Conservation (phyloP, 495 filamentous ascomycete species). For the Hyaloscypha bicolor region DNA sequence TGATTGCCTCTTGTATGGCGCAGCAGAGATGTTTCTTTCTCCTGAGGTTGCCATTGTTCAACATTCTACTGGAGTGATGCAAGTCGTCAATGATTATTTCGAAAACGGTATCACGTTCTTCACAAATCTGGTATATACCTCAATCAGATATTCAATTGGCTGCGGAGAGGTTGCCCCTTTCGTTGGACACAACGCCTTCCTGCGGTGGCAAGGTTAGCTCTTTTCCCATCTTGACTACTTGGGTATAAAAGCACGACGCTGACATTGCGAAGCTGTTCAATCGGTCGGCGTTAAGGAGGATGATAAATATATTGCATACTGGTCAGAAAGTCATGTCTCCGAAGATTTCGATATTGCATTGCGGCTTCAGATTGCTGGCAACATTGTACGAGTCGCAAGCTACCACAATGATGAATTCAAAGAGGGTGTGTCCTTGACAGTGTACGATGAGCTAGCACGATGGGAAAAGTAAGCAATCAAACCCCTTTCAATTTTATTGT, state of each 20-base stretch:
- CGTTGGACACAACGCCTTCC: constrained; percentile 69
- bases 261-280: constrained; percentile 67
- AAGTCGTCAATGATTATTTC: constrained; percentile 61
- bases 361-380: constrained; percentile 63
- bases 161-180: constrained; percentile 72
- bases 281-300: constrained; percentile 56
- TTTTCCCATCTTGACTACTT: too few species aligned
- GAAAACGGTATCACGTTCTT: constrained; percentile 71
- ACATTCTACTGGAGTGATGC: constrained; percentile 70
- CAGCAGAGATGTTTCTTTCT: constrained; percentile 68
- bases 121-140: constrained; percentile 71
- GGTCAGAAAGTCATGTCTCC: constrained; percentile 72
- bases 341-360: constrained; percentile 78
- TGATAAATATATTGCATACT: constrained; percentile 56
- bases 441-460: constrained; percentile 72
- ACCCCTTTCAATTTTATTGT: background rate
- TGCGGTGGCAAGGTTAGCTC: too few species aligned
- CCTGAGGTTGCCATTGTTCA: constrained; percentile 73
- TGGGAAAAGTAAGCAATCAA: constrained; percentile 75
- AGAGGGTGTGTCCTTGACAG: constrained; percentile 73
- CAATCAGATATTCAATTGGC: constrained; percentile 65
- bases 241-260: too few species aligned
- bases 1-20: constrained; percentile 68
- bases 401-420: constrained; percentile 69
- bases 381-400: constrained; percentile 62